Evolutionary conservation across 805 yeast genomes (phyloP), one percentile per base, ranked within the genome.

Genomic region (Ogataea neopini): DNA sequence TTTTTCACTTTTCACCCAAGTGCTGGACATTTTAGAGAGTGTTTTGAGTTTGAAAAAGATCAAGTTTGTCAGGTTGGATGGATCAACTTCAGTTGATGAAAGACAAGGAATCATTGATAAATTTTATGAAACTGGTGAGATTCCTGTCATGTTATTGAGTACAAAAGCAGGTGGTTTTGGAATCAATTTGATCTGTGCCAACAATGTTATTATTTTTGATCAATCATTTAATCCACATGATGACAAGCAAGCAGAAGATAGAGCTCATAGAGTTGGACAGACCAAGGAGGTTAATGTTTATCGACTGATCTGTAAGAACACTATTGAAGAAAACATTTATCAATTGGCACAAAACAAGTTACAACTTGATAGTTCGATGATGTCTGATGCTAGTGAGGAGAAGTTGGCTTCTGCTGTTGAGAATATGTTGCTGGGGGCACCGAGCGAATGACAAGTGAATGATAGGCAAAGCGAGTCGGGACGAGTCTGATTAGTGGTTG

Each of bases 111-210:
- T 92, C 56, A 92, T 94, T 57, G 99, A 94, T 69, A 81, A 80
- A 56, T 94, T 87, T 62, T 85, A 89, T 60, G 90, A 87, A 28
- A 96, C 90, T 51, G 77, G 79, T 0, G 74, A 81, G 4, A 88
- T 94, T 53, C 92, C 96, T 0, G 85, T 94, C 3, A 92, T 94
- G 60, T 72, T 94, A 42, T 72, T 94, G 37, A 88, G 97, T 9
- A 94, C 99, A 3, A 89, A 88, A 63, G 98, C 99, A 0, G 99
- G 99, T 63, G 99, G 99, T 1, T 94, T 94, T 69, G 99, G 99
- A 48, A 94, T 94, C 68, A 94, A 94, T 62, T 76, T 94, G 59
- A 94, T 96, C 1, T 94, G 96, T 62, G 98, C 99, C 6, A 92
- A 89, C 63, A 81, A 84, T 51, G 99, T 94, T 2, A 76, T 94